Evolutionary conservation across 2,329 filamentous ascomycete genomes (phyloP), one percentile per base, ranked within the genome.

Genomic region (Blastomyces parvus): DNA sequence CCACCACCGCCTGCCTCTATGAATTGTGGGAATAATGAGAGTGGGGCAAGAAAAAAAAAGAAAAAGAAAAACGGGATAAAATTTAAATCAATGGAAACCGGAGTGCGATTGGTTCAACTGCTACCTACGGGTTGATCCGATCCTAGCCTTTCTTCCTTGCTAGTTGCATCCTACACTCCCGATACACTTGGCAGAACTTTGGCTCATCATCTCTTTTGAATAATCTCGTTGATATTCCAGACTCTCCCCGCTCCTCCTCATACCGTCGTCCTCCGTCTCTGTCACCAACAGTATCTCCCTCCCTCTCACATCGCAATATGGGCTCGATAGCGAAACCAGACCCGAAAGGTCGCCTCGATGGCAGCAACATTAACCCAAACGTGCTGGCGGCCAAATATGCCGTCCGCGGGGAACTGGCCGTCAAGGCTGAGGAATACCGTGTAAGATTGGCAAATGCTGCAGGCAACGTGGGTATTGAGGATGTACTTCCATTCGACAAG

Each of bases 391-490:
- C 94, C 73, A 87, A 96, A 80, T 99, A 99, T 80, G 94, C 94
- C 69, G 94, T 99, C 63, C 90, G 94, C 70, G 94, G 94, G 73
- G 94, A 97, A 79, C 85, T 99, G 67, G 93, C 94, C 64, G 88
- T 95, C 75, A 91, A 90, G 79, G 94, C 91, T 17, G 94, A 99
- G 80, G 84, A 91, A 77, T 96, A 93, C 80, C 88, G 93, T 65
- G 87, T 88, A 62, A 82, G 84, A 71, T 81, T 97, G 66, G 73
- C 76, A 66, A 40, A 40, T 48, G 40, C 40, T 14, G 55, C 33
- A 30, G 17, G 8, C 36, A 74, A 76, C 68, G 70, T 27, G 25
- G 55, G 42, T 55, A 27, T 36, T n/a, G 53, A 33, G 8, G 53
- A 57, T 33, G 13, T 25, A 13, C 82, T 97, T 60, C 93, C 94